Conservation (phyloP, 257 asterid species). For the Solanum sejunctum region DNA sequence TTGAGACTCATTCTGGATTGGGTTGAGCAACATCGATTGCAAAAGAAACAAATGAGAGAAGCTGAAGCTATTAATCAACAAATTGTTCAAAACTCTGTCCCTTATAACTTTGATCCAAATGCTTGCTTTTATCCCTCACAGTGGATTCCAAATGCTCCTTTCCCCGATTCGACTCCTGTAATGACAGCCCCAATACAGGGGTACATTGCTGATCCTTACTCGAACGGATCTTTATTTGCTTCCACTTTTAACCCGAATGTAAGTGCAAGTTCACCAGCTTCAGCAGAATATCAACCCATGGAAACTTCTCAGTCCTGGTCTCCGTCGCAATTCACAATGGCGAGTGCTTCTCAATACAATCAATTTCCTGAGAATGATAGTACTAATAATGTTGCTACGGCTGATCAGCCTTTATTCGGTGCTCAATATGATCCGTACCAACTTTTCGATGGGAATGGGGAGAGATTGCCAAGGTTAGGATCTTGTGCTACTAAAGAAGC, state of each 20-base stretch:
- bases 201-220: not conserved
- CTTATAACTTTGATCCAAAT: not conserved
- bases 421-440: conserved; percentile 28
- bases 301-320: conserved; percentile 47
- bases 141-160: conserved; percentile 15
- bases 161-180: not conserved
- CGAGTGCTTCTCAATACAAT: conserved; percentile 22
- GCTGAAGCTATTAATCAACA: not conserved
- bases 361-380: conserved; percentile 17
- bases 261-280: conserved; percentile 15
- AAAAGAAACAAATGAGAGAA: conserved; percentile 31
- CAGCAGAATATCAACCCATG: conserved; percentile 26
- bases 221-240: conserved; percentile 12
- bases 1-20: conserved; percentile 68
- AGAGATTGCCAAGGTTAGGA: conserved; percentile 38
- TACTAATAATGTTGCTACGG: not conserved
- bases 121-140: conserved; percentile 12
- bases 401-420: conserved; percentile 14
- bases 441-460: conserved; percentile 38
- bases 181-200: not conserved
- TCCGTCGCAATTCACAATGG: conserved; percentile 17
- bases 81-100: not conserved
- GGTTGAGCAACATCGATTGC: conserved; percentile 72
- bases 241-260: conserved; percentile 9
- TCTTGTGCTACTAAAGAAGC: conserved; percentile 49